Percentiles rank a stretch among this genome's conserved stretches.
Evolutionary conservation across 2,329 filamentous ascomycete genomes (phyloP).

Genomic region (Xylaria sp.): DNA sequence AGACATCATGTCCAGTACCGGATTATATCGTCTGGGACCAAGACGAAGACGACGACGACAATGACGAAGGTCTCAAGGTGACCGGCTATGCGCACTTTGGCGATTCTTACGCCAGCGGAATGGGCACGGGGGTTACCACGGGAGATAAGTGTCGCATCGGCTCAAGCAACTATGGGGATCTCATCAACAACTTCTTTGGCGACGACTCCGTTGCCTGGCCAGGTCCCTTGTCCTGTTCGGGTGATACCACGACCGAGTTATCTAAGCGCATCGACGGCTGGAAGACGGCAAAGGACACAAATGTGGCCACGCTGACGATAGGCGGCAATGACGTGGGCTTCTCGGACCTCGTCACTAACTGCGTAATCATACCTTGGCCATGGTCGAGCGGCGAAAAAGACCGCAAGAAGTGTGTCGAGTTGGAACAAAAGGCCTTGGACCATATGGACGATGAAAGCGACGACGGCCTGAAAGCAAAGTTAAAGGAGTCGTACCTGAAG

Average conservation of each 20-base stretch:
- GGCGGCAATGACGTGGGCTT: not conserved
- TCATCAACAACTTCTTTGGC: not conserved
- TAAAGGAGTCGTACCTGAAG: not conserved
- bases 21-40: not conserved
- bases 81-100: not conserved
- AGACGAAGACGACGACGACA: not conserved
- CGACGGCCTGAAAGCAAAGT: not conserved
- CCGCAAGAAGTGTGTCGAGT: not conserved
- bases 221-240: not conserved
- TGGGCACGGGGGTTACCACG: not conserved
- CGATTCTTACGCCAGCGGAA: not conserved
- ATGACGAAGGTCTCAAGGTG: not conserved
- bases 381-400: not conserved
- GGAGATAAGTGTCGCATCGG: not conserved
- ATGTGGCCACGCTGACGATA: not conserved
- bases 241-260: not conserved
- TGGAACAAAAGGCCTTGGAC: not conserved
- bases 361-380: not conserved
- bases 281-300: not conserved
- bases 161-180: not conserved
- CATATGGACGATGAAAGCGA: not conserved
- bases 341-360: not conserved
- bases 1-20: not conserved
- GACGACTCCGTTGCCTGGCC: not conserved
- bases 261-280: not conserved